These are phyloP conservation scores for Ceriops decandra DNA, from an alignment of 345 rosid genomes.

Conservation along the genomic window DNA sequence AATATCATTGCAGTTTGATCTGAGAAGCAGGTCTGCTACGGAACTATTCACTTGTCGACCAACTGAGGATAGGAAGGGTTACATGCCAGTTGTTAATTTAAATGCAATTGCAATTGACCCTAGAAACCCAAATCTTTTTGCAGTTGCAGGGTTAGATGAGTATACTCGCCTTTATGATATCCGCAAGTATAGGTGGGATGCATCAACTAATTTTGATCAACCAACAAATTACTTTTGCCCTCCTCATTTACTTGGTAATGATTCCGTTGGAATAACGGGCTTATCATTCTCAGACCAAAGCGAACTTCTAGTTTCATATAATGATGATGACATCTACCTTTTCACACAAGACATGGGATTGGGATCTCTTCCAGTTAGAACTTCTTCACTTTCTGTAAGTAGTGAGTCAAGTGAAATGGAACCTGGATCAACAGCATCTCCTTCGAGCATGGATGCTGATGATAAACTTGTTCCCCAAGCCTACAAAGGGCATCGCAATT, in stretches of 20 bases:
- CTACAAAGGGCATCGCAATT: constrained; percentile 74
- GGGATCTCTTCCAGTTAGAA: constrained; percentile 47
- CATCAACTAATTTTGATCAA: constrained; percentile 48
- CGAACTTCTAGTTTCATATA: constrained; percentile 85
- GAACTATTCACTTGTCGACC: constrained; percentile 67
- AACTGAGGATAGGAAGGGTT: constrained; percentile 32
- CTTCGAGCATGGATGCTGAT: constrained; percentile 19
- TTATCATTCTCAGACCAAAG: constrained; percentile 86
- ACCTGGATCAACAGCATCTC: constrained; percentile 22
- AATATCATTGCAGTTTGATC: constrained; percentile 68
- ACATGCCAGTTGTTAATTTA: constrained; percentile 39
- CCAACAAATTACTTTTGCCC: constrained; percentile 73
- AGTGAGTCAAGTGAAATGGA: constrained; percentile 34
- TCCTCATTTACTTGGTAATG: constrained; percentile 57
- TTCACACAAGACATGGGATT: constrained; percentile 71
- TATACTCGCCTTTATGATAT: constrained; percentile 80
- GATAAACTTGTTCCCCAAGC: constrained; percentile 43
- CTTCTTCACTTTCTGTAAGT: constrained; percentile 27
- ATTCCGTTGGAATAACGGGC: constrained; percentile 68
- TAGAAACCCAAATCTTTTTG: constrained; percentile 70
- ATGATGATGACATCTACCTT: constrained; percentile 70
- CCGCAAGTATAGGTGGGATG: constrained; percentile 60
- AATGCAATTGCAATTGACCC: constrained; percentile 81
- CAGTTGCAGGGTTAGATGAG: constrained; percentile 76
- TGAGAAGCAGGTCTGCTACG: constrained; percentile 57